Percentiles rank a stretch among this genome's conserved stretches.
Evolutionary conservation across 345 rosid species (phyloP).

Genomic region (Citropsis articulata): DNA sequence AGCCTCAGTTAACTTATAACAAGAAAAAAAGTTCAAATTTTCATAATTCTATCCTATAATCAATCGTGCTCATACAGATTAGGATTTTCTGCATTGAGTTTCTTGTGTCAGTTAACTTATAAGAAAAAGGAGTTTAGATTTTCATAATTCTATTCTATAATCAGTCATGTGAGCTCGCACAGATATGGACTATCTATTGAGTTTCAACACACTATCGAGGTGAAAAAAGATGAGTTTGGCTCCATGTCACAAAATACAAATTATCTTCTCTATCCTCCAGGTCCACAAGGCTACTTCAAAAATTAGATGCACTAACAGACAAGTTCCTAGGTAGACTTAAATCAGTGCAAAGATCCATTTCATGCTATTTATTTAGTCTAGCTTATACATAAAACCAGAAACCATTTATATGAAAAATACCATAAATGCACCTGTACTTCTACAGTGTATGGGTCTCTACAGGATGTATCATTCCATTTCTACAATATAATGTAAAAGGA

Average conservation of each 20-base stretch:
- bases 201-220: too few relatives aligned
- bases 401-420: not conserved
- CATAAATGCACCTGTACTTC: not conserved
- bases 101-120: not conserved
- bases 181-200: too few relatives aligned
- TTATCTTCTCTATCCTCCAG: not conserved
- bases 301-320: not conserved
- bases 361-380: not conserved
- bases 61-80: not conserved
- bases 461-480: not conserved
- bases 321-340: not conserved
- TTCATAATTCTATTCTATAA: not conserved
- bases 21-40: not conserved
- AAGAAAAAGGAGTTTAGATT: not conserved
- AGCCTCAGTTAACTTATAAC: not conserved
- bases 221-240: not conserved
- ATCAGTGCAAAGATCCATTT: not conserved
- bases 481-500: not conserved
- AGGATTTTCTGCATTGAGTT: too few relatives aligned
- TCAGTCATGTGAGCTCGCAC: not conserved
- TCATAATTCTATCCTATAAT: not conserved
- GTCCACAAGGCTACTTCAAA: not conserved
- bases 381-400: not conserved
- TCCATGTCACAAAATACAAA: not conserved
- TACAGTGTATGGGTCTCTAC: not conserved